Conservation (phyloP, 495 filamentous ascomycete species). For the Daldinia concentrica region DNA sequence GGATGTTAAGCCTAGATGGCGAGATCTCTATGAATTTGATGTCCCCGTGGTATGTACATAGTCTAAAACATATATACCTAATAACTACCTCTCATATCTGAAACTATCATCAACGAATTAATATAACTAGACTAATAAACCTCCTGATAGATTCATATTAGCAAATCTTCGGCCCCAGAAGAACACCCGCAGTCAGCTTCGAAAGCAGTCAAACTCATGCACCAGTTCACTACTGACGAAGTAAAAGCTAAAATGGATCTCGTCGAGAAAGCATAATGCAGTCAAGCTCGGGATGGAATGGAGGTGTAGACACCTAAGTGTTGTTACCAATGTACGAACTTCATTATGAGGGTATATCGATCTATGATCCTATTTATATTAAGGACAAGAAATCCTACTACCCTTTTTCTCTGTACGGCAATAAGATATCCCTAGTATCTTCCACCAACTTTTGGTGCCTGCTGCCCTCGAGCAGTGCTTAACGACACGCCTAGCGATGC, state of each 20-base stretch:
- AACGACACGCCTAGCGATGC: constrained; percentile 56
- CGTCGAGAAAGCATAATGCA: constrained; percentile 57
- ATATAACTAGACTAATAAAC: constrained; percentile 13
- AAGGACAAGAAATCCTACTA: not conserved
- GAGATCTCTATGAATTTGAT: constrained; percentile 87
- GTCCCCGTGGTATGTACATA: constrained; percentile 74
- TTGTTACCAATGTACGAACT: not conserved
- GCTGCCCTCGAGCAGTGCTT: constrained; percentile 57
- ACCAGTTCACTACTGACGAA: constrained; percentile 76
- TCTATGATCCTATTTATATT: not conserved
- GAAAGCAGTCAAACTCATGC: constrained; percentile 81
- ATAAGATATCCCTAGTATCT: constrained; percentile 43
- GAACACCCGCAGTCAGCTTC: constrained; percentile 63
- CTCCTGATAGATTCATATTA: constrained; percentile 69
- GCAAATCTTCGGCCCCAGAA: constrained; percentile 56
- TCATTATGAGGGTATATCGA: not conserved
- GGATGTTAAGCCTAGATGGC: constrained; percentile 70
- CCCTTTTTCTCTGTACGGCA: not conserved
- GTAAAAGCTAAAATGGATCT: constrained; percentile 75
- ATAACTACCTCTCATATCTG: too few species aligned
- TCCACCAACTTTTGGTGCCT: constrained; percentile 41
- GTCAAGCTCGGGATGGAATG: not conserved
- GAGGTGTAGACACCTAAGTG: too few species aligned
- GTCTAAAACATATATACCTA: not conserved
- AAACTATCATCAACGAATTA: too few species aligned